Percentiles rank a stretch among this genome's conserved stretches.
These are phyloP conservation scores for Metschnikowia peoriensis DNA, from an alignment of 805 yeast species.

Conservation along the genomic window DNA sequence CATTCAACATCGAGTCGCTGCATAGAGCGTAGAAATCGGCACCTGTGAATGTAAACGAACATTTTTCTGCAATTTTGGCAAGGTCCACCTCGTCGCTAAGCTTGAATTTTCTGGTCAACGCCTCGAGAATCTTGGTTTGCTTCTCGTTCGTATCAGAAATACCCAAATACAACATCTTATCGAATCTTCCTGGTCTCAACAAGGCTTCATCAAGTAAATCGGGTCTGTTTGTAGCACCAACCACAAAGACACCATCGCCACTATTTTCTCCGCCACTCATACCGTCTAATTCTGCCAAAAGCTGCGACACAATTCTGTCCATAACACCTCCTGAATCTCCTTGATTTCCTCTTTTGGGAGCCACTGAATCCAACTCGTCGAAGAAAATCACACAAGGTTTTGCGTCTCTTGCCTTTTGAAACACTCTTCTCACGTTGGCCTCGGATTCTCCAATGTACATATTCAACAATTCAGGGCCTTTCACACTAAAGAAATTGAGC, in stretches of 20 bases:
- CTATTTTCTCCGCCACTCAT: constrained; percentile 68
- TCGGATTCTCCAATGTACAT: constrained; percentile 99
- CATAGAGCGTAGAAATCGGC: constrained; percentile 97
- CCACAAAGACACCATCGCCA: constrained; percentile 87
- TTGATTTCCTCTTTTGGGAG: constrained; percentile 97
- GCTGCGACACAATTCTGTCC: constrained; percentile 96
- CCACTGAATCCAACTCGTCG: constrained; percentile 96
- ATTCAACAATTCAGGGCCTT: constrained; percentile 94
- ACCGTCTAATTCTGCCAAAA: constrained; percentile 93
- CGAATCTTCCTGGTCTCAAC: constrained; percentile 91
- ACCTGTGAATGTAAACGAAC: constrained; percentile 93
- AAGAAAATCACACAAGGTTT: constrained; percentile 97
- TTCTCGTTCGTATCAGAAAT: constrained; percentile 88
- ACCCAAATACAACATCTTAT: constrained; percentile 90
- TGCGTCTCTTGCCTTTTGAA: constrained; percentile 93
- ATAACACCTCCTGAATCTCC: constrained; percentile 99
- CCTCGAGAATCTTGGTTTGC: constrained; percentile 80
- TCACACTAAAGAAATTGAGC: constrained; percentile 90
- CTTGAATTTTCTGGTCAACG: constrained; percentile 80
- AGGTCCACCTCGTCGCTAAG: constrained; percentile 62
- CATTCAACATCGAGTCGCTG: constrained; percentile 93
- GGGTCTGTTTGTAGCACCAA: constrained; percentile 98
- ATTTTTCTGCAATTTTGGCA: constrained; percentile 54
- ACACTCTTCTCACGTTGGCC: constrained; percentile 92
- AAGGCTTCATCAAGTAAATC: constrained; percentile 93